Conservation (phyloP, 345 rosid species). For the Salix dunnii region DNA sequence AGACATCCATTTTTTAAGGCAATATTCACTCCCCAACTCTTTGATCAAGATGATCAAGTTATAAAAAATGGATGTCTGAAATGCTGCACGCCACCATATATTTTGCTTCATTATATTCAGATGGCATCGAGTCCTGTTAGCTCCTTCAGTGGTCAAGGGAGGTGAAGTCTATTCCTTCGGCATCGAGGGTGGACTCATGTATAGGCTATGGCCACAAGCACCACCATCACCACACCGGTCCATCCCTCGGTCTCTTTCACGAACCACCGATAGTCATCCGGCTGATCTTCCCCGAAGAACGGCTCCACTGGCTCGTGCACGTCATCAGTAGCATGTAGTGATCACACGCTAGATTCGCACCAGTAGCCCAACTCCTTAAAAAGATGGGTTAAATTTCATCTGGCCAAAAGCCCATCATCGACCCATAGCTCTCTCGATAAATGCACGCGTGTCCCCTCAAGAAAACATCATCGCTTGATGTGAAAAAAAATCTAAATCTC, state of each 20-base stretch:
- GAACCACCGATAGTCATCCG: constrained; percentile 72
- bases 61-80: constrained; percentile 31
- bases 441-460: not conserved
- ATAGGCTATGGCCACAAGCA: constrained; percentile 62
- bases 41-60: constrained; percentile 43
- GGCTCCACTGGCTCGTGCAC: constrained; percentile 59
- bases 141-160: constrained; percentile 52
- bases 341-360: constrained; percentile 64
- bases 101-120: constrained; percentile 17
- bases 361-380: constrained; percentile 44
- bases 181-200: constrained; percentile 73
- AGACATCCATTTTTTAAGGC: no score
- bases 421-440: not conserved
- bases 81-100: not conserved
- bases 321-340: constrained; percentile 50
- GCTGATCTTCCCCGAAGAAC: constrained; percentile 56
- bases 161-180: constrained; percentile 54
- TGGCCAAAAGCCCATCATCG: not conserved
- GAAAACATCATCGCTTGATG: not conserved
- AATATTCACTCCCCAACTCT: constrained; percentile 50
- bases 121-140: constrained; percentile 81
- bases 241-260: constrained; percentile 67
- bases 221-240: constrained; percentile 72
- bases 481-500: no score
- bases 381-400: no score